Percentiles rank a stretch among this genome's conserved stretches.
Conservation (phyloP, 2,329 filamentous ascomycete genomes). For the Byssoonygena ceratinophila region DNA sequence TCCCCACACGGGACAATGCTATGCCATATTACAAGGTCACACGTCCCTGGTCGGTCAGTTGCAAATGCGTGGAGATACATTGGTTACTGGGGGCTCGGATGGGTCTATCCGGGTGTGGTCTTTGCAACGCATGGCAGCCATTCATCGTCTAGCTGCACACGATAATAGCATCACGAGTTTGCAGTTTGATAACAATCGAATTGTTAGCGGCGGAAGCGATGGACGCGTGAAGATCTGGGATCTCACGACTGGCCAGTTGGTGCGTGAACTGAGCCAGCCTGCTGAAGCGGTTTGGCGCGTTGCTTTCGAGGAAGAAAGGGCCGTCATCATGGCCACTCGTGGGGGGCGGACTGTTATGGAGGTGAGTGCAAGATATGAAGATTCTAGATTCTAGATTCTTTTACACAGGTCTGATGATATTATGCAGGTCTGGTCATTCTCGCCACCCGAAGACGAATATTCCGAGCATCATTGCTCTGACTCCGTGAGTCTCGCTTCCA, state of each 20-base stretch:
- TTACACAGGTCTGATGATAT: constrained; percentile 7
- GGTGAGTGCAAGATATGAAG: constrained; percentile 40
- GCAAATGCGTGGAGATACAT: constrained; percentile 86
- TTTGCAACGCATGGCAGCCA: constrained; percentile 75
- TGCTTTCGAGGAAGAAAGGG: constrained; percentile 96
- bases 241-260: constrained; percentile 76
- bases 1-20: constrained; percentile 71
- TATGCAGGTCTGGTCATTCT: constrained; percentile 82
- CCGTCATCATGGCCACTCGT: constrained; percentile 84
- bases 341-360: constrained; percentile 90
- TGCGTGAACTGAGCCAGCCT: constrained; percentile 81
- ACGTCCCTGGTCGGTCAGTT: constrained; percentile 93
- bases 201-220: constrained; percentile 92
- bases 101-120: constrained; percentile 96
- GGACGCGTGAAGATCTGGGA: constrained; percentile 99
- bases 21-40: constrained; percentile 89
- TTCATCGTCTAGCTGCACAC: constrained; percentile 88
- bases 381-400: not conserved
- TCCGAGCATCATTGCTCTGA: constrained; percentile 82
- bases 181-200: constrained; percentile 90
- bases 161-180: constrained; percentile 97
- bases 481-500: constrained; percentile 46
- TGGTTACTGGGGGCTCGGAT: constrained; percentile 93
- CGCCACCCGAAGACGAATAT: constrained; percentile 61
- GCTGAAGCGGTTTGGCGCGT: constrained; percentile 96